phyloP scores from a whole-genome alignment of 2,329 filamentous ascomycete species.

The Lomentospora prolificans region DNA sequence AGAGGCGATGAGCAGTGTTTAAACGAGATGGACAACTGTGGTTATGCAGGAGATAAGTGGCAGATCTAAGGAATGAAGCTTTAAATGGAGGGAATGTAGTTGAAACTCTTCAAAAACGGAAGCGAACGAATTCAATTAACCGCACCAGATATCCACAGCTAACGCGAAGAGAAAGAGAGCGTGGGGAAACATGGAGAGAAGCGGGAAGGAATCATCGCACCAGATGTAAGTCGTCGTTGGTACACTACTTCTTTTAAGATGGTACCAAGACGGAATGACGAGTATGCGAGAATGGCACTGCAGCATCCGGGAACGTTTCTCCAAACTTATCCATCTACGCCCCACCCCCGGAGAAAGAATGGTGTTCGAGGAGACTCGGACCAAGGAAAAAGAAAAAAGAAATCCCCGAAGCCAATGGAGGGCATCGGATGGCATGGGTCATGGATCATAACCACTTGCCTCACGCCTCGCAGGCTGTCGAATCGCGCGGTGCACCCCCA shows the following conservation, averaged over 20 bases:
- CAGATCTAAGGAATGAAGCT: not conserved
- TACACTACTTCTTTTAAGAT: not conserved
- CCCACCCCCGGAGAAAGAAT: not conserved
- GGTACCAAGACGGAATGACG: not conserved
- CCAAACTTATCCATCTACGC: not conserved
- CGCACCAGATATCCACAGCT: not conserved
- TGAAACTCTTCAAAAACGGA: slow-evolving; percentile 3
- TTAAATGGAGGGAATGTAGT: not conserved
- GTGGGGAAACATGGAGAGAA: not conserved
- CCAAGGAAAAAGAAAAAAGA: not conserved
- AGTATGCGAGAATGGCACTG: not conserved
- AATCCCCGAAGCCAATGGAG: not conserved
- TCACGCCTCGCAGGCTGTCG: not conserved
- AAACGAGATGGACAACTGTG: not conserved
- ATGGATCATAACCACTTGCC: not conserved
- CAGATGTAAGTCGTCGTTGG: not conserved
- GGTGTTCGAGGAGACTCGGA: not conserved
- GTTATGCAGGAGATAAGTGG: not conserved
- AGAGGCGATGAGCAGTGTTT: not conserved
- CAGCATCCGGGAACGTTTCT: not conserved
- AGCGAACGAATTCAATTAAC: slow-evolving; percentile 1
- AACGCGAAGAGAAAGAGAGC: not conserved
- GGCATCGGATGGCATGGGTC: not conserved
- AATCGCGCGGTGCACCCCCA: not conserved
- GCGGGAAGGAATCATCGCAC: not conserved